Evolutionary conservation across 2,329 filamentous ascomycete species (phyloP).

Genomic region (Atkinsonella texensis): DNA sequence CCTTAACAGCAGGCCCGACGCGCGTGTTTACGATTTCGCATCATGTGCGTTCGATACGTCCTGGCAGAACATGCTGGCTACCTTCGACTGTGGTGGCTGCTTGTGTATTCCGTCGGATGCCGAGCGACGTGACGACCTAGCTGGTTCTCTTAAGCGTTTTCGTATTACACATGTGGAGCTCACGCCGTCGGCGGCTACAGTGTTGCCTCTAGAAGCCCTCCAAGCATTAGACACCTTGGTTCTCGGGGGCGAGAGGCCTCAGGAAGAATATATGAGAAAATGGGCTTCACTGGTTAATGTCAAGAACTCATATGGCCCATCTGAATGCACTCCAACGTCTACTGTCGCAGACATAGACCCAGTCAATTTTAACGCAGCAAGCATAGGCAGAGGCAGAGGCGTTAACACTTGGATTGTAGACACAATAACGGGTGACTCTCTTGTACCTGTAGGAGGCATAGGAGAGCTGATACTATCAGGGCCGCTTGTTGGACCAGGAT

Average conservation of each 20-base stretch:
- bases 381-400: constrained; percentile 8
- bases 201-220: neutral
- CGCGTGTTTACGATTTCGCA: constrained; percentile 14
- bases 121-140: constrained; percentile 5
- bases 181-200: constrained; percentile 3
- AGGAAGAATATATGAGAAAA: neutral
- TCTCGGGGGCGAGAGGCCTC: constrained; percentile 2
- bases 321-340: constrained; percentile 3
- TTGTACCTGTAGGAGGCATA: constrained; percentile 7
- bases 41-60: constrained; percentile 13
- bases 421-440: neutral
- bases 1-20: constrained; percentile 3
- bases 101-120: constrained; percentile 11
- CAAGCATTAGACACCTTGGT: constrained; percentile 2
- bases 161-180: neutral
- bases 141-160: neutral
- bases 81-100: constrained; percentile 10
- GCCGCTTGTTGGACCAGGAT: constrained; percentile 9
- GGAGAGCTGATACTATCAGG: constrained; percentile 10
- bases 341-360: constrained; percentile 11
- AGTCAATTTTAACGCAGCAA: constrained; percentile 11
- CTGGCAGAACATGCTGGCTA: constrained; percentile 11
- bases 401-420: constrained; percentile 9
- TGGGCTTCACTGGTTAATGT: constrained; percentile 3
- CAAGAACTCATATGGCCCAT: constrained; percentile 4